Conservation (phyloP, 1,284 basidiomycete genomes). For the Ceratobasidium sp. region DNA sequence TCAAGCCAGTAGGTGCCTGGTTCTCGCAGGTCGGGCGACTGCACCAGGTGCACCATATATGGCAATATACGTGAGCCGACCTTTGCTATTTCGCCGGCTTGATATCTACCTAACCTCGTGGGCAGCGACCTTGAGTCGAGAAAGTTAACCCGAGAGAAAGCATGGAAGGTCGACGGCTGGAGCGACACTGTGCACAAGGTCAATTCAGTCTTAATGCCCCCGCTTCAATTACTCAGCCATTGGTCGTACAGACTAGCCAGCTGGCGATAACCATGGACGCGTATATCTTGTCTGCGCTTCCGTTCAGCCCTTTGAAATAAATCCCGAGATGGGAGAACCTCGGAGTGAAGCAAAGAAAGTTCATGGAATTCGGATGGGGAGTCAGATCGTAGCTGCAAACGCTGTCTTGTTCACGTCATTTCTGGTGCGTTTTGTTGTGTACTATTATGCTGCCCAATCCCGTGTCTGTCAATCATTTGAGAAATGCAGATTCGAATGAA, state of each 20-base stretch:
- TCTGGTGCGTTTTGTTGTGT: constrained; percentile 33
- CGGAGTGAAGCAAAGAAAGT: not conserved
- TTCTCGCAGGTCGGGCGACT: constrained; percentile 87
- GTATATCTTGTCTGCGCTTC: constrained; percentile 75
- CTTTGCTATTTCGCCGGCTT: not conserved
- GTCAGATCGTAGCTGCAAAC: not conserved
- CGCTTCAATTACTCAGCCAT: constrained; percentile 37
- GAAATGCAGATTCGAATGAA: constrained; percentile 33
- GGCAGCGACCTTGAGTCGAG: constrained; percentile 78
- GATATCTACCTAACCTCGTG: constrained; percentile 43
- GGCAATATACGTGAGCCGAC: constrained; percentile 85
- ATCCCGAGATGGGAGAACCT: constrained; percentile 9
- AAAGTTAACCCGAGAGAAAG: constrained; percentile 84
- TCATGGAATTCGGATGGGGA: constrained; percentile 2
- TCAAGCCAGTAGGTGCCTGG: constrained; percentile 91
- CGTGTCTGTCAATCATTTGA: constrained; percentile 7
- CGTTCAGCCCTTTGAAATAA: constrained; percentile 83
- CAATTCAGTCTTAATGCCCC: constrained; percentile 48
- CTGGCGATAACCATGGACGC: constrained; percentile 82
- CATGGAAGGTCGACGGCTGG: constrained; percentile 95
- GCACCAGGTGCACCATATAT: constrained; percentile 83
- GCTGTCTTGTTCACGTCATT: not conserved
- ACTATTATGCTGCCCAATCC: not conserved
- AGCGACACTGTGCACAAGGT: constrained; percentile 93
- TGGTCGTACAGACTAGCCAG: constrained; percentile 72